Base-by-base conservation (phyloP, 116 monocot species). In the Trichopus zeylanicus region DNA sequence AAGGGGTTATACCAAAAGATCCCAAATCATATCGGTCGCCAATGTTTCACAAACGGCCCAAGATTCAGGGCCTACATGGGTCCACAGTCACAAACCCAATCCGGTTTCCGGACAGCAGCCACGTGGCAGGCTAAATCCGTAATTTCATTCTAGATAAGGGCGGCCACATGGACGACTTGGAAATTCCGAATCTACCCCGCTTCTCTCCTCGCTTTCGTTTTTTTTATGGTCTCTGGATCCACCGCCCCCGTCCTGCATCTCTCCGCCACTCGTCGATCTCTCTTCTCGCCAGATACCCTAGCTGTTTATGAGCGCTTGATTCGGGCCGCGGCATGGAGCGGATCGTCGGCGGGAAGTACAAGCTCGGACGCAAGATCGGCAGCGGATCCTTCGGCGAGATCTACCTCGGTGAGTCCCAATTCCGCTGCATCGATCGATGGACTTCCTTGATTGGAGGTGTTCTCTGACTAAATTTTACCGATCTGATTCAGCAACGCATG, bases 311-410 rank as follows among this genome's bases (percentile, higher is more conserved):
- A 26, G 11, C 26, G 6, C 22, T 22, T 49, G 49, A 49, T 4
- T 22, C 21, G 29, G 20, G 16, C 29, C 11, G 7, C 3, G 55
- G 9, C 47, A 93, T 89, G 93, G 93, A 93, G 38, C 80, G 93
- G 54, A 89, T 89, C 70, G 73, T 93, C 62, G 93, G 93, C 18
- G 82, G 73, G 26, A 93, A 89, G 71, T 93, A 82, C 75, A 93
- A 86, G 93, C 75, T 93, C 4, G 93, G 93, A 10, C 85, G 93
- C 29, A 93, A 93, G 85, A 93, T 93, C 63, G 93, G 93, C 5
- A 86, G 93, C 60, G 93, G 93, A 38, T 93, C 89, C 37, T 93
- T 93, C 65, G 93, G 93, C 10, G 93, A 93, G 83, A 93, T 93
- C 78, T 89, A 67, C 54, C 89, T 93, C 51, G 93, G 93, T 93